Conservation (phyloP, 306 rosid genomes). For the Vigna trinervia region DNA sequence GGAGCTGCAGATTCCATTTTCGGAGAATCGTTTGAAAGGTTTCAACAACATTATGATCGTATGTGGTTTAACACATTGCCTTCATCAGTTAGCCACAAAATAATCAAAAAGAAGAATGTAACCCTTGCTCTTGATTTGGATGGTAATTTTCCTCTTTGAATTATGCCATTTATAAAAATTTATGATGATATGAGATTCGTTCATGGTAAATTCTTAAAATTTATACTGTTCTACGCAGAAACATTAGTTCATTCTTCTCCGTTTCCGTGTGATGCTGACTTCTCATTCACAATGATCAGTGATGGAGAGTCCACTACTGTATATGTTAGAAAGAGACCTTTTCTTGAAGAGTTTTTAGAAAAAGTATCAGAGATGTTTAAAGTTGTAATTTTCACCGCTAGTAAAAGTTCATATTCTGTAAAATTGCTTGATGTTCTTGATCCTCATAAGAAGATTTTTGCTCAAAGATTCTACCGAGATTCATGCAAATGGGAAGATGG, state of each 20-base stretch:
- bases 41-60: constrained; percentile 46
- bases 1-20: constrained; percentile 36
- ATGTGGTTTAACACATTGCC: constrained; percentile 45
- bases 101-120: constrained; percentile 55
- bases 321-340: constrained; percentile 78
- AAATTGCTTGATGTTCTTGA: constrained; percentile 82
- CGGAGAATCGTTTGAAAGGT: constrained; percentile 57
- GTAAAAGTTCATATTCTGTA: constrained; percentile 74
- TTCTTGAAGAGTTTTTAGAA: constrained; percentile 67
- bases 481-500: constrained; percentile 72
- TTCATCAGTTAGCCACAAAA: constrained; percentile 45
- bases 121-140: constrained; percentile 96
- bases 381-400: constrained; percentile 84
- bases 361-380: constrained; percentile 87
- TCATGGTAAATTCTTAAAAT: constrained; percentile 22
- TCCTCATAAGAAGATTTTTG: constrained; percentile 66
- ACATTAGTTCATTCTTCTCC: constrained; percentile 81
- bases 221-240: constrained; percentile 54
- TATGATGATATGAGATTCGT: too few relatives aligned
- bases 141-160: constrained; percentile 55
- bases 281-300: constrained; percentile 1
- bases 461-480: constrained; percentile 73
- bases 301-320: constrained; percentile 23
- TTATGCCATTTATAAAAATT: too few relatives aligned
- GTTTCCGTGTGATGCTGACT: constrained; percentile 63